Conservation (phyloP, 228 moss, liverwort and hornwort species). For the Sphagnum magellanicum region DNA sequence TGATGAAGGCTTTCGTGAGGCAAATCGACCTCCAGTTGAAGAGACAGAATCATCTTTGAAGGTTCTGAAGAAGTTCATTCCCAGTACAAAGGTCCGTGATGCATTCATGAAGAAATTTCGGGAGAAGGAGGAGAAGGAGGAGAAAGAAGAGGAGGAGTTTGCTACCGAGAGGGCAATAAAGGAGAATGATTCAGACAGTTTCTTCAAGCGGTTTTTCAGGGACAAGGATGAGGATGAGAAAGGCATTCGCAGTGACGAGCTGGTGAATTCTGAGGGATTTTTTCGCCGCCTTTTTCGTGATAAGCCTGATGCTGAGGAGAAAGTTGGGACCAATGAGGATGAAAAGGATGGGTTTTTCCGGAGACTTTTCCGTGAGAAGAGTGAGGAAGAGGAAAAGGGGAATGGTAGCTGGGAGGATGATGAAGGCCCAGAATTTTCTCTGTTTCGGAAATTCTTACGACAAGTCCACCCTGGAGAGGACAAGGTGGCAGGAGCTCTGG, state of each 20-base stretch:
- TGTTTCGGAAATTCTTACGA: conserved; percentile 81
- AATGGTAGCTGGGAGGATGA: conserved; percentile 62
- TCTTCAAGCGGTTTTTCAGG: conserved; percentile 80
- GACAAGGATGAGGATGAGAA: conserved; percentile 95
- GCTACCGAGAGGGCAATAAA: conserved; percentile 57
- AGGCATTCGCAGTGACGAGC: conserved; percentile 69
- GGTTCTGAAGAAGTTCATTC: conserved; percentile 85
- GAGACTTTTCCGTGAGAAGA: conserved; percentile 69
- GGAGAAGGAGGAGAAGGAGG: conserved; percentile 82
- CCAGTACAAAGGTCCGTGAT: conserved; percentile 93
- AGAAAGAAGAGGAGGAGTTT: conserved; percentile 65
- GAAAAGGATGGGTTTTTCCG: conserved; percentile 97
- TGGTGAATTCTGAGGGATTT: conserved; percentile 72
- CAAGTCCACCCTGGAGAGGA: conserved; percentile 72
- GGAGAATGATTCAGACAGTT: conserved; percentile 79
- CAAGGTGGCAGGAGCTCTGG: conserved; percentile 19
- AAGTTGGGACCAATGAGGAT: conserved; percentile 51
- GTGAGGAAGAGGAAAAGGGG: conserved; percentile 62
- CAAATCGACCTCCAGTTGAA: conserved; percentile 47
- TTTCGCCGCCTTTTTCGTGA: conserved; percentile 84
- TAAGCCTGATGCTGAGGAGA: conserved; percentile 70
- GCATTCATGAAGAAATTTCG: conserved; percentile 88
- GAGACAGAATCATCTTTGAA: conserved; percentile 86
- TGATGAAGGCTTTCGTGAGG: conserved; percentile 77
- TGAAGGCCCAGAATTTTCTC: conserved; percentile 73